Conservation (phyloP, 1,284 basidiomycete genomes). For the Grifola frondosa region DNA sequence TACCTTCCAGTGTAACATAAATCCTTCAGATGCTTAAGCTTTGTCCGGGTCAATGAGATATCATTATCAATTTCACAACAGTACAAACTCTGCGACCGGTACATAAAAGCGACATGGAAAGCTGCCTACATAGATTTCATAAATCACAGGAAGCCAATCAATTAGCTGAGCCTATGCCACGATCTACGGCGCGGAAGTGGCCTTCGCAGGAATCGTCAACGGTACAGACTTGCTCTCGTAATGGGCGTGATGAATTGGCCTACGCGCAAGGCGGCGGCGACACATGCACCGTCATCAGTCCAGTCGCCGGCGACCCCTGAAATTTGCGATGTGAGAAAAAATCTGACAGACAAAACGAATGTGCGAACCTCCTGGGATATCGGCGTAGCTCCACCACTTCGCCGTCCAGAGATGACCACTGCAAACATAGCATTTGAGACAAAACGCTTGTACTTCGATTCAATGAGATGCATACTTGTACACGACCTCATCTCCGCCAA, state of each 20-base stretch:
- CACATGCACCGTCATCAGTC: constrained; percentile 40
- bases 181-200: background rate
- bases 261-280: constrained; percentile 3
- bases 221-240: constrained; percentile 27
- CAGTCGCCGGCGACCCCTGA: constrained; percentile 37
- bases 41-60: too few species aligned
- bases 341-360: too few species aligned
- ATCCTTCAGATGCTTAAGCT: too few species aligned
- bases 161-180: too few species aligned
- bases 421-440: background rate
- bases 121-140: too few species aligned
- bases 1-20: too few species aligned
- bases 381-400: constrained; percentile 54
- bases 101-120: too few species aligned
- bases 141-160: background rate
- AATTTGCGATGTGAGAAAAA: too few species aligned
- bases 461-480: constrained; percentile 32
- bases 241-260: constrained; percentile 14
- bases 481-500: constrained; percentile 42
- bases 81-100: too few species aligned
- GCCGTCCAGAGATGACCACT: constrained; percentile 55
- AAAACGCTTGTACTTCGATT: background rate
- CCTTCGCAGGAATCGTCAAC: constrained; percentile 8
- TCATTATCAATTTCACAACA: too few species aligned
- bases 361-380: constrained; percentile 46